phyloP scores from a whole-genome alignment of 164 flowering plant genomes.

The Dillenia suffruticosa region DNA sequence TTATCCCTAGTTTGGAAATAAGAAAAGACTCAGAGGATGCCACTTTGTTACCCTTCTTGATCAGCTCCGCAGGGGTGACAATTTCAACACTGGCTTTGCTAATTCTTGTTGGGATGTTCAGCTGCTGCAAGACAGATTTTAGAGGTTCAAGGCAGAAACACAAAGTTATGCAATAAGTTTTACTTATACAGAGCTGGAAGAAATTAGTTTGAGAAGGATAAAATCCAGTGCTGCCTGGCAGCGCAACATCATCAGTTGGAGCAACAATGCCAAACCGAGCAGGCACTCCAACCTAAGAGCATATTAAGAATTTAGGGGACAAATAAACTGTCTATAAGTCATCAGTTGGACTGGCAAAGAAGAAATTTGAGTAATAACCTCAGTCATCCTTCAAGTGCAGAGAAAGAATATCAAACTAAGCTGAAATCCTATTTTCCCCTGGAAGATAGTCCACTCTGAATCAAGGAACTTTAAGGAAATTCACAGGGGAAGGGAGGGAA shows the following conservation, averaged over 20 bases:
- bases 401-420: too few relatives aligned
- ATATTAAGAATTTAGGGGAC: neutral
- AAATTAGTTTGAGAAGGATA: constrained; percentile 38
- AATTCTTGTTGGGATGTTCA: constrained; percentile 45
- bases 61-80: constrained; percentile 39
- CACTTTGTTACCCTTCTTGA: constrained; percentile 42
- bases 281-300: constrained; percentile 37
- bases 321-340: neutral
- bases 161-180: neutral
- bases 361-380: too few relatives aligned
- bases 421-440: too few relatives aligned
- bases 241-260: constrained; percentile 35
- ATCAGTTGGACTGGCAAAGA: too few relatives aligned
- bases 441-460: too few relatives aligned
- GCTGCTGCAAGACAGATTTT: constrained; percentile 17
- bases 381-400: too few relatives aligned
- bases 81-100: constrained; percentile 48
- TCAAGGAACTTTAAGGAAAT: too few relatives aligned
- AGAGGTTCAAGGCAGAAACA: neutral
- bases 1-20: constrained; percentile 38
- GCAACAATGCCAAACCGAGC: constrained; percentile 40
- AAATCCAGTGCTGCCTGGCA: constrained; percentile 34
- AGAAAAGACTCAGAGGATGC: constrained; percentile 43
- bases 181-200: constrained; percentile 25
- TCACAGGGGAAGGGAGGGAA: too few relatives aligned